Conservation (phyloP, 129 eudicot genomes). For the Saussurea involucrata region DNA sequence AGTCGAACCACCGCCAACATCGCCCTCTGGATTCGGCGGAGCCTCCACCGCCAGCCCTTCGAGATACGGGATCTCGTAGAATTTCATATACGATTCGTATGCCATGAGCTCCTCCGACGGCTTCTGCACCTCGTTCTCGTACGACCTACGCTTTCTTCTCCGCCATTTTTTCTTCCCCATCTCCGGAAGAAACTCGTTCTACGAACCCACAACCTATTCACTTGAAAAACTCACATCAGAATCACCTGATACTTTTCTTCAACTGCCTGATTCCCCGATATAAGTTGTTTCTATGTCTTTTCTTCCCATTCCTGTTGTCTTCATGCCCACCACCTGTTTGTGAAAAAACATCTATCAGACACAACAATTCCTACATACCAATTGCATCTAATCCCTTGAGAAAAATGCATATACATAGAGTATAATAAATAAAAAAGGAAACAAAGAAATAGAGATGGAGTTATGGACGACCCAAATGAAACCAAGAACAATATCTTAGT, state of each 20-base stretch:
- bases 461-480: too few species aligned
- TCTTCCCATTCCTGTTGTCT: slow-evolving; percentile 1
- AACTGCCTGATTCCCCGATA: slow-evolving; percentile 89
- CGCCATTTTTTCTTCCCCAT: background rate
- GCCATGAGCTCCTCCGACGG: slow-evolving; percentile 84
- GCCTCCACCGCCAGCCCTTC: slow-evolving; percentile 50
- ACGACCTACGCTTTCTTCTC: slow-evolving; percentile 15
- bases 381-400: background rate
- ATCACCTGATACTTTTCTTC: background rate
- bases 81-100: slow-evolving; percentile 73
- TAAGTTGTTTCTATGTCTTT: slow-evolving; percentile 68
- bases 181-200: background rate
- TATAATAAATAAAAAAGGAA: background rate
- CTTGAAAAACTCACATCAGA: background rate
- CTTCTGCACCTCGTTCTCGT: slow-evolving; percentile 51
- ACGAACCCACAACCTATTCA: background rate
- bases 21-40: slow-evolving; percentile 40
- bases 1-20: slow-evolving; percentile 37
- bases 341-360: slow-evolving; percentile 4
- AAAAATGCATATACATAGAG: background rate
- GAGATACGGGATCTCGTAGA: slow-evolving; percentile 80
- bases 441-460: too few species aligned
- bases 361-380: too few species aligned
- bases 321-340: slow-evolving; percentile 42
- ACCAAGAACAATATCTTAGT: too few species aligned